A percentile compares a stretch with the other conserved stretches of the same genome.
Conservation (phyloP, 805 yeast genomes). For the Pichia exigua region DNA sequence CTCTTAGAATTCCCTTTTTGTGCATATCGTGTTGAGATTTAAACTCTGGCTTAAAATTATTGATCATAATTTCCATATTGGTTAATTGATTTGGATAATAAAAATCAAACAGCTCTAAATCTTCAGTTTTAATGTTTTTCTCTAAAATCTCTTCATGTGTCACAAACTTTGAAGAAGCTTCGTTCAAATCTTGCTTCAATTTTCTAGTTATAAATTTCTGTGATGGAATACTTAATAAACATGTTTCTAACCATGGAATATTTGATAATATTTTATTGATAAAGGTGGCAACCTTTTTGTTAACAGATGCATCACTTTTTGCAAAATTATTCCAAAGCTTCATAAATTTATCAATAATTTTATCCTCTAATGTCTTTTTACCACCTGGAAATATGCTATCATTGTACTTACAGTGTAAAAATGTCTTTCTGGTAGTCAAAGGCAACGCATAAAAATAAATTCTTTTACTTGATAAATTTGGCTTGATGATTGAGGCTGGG, state of each 20-base stretch:
- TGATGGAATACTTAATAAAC: conserved; percentile 71
- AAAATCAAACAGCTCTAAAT: conserved; percentile 36
- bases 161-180: not conserved
- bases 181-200: conserved; percentile 27
- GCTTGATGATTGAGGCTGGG: not conserved
- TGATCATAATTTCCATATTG: conserved; percentile 21
- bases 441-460: conserved; percentile 69
- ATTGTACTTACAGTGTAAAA: conserved; percentile 61
- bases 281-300: conserved; percentile 48
- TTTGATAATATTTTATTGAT: conserved; percentile 48
- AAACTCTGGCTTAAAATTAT: conserved; percentile 37
- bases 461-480: conserved; percentile 4
- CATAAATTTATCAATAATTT: conserved; percentile 40
- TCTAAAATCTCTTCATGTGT: conserved; percentile 7
- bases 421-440: conserved; percentile 51
- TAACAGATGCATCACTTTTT: conserved; percentile 46
- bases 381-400: conserved; percentile 28
- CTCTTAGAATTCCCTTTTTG: conserved; percentile 42
- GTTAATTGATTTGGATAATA: conserved; percentile 40
- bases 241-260: conserved; percentile 75
- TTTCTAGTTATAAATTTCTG: conserved; percentile 48
- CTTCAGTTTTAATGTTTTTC: conserved; percentile 13
- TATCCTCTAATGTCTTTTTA: conserved; percentile 29
- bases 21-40: conserved; percentile 44
- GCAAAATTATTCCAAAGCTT: conserved; percentile 58